phyloP scores from a whole-genome alignment of 768 basidiomycete genomes.

The Lactarius psammicola region DNA sequence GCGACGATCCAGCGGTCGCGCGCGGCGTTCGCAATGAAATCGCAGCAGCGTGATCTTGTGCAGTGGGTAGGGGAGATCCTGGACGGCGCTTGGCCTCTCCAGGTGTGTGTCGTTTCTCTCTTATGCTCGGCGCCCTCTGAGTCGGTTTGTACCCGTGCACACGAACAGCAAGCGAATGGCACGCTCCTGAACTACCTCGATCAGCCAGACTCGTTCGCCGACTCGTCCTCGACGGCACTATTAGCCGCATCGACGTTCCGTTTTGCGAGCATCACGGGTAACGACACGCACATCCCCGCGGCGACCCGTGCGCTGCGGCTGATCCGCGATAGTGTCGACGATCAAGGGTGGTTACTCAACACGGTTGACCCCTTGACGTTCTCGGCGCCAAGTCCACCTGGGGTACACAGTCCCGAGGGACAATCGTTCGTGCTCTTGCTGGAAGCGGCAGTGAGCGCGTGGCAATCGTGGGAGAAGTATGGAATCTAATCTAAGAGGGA shows the following conservation, averaged over 20 bases:
- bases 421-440: constrained; percentile 30
- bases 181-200: constrained; percentile 54
- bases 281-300: constrained; percentile 39
- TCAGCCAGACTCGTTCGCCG: constrained; percentile 48
- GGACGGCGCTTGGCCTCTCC: constrained; percentile 42
- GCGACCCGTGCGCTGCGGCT: constrained; percentile 44
- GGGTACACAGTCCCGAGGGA: constrained; percentile 27
- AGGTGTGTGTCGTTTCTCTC: constrained; percentile 36
- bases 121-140: not conserved
- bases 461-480: not conserved
- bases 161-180: constrained; percentile 42
- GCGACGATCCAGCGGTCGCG: constrained; percentile 50
- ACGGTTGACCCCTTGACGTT: constrained; percentile 24
- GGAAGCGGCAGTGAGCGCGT: constrained; percentile 25
- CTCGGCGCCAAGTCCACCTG: constrained; percentile 14
- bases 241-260: constrained; percentile 58
- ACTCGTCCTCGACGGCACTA: constrained; percentile 55
- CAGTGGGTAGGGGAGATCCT: constrained; percentile 57
- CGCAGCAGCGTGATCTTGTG: constrained; percentile 45
- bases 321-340: constrained; percentile 40
- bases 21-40: constrained; percentile 37
- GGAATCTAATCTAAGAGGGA: not conserved
- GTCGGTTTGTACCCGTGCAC: not conserved
- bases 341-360: constrained; percentile 28
- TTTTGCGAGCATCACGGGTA: constrained; percentile 44